phyloP scores from a whole-genome alignment of 1,284 basidiomycete species.

The Rhodotorula glutinis region DNA sequence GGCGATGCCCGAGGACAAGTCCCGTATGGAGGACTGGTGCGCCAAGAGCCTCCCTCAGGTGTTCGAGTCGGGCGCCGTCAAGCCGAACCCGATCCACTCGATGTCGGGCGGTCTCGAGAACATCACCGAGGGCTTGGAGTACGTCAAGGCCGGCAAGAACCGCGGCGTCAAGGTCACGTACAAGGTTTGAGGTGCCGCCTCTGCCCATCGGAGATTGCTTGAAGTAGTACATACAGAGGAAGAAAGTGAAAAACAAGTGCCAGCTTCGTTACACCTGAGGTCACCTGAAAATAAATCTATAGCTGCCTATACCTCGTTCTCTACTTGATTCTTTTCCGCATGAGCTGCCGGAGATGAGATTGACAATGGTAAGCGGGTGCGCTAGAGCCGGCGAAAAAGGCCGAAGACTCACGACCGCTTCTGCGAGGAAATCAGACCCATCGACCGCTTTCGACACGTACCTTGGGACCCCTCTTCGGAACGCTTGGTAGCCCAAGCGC shows the following conservation, averaged over 20 bases:
- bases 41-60: constrained; percentile 18
- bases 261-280: no score
- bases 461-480: constrained; percentile 14
- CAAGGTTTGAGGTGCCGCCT: constrained; percentile 5
- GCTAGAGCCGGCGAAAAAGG: no score
- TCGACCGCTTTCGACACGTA: constrained; percentile 4
- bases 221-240: no score
- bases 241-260: no score
- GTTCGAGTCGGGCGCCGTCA: constrained; percentile 34
- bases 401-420: constrained; percentile 13
- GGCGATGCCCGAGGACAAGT: constrained; percentile 24
- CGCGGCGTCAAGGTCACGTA: constrained; percentile 31
- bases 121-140: constrained; percentile 35
- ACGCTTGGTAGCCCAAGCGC: constrained; percentile 26
- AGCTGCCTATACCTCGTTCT: no score
- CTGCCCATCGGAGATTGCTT: not conserved
- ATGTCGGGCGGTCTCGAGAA: constrained; percentile 33
- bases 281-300: no score
- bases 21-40: constrained; percentile 28
- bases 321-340: constrained; percentile 14
- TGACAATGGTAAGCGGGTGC: no score
- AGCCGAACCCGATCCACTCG: constrained; percentile 32
- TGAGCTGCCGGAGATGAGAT: constrained; percentile 21
- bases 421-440: not conserved
- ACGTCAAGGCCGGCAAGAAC: constrained; percentile 37